These are phyloP conservation scores for Fusarium sp. DNA, from an alignment of 2,329 filamentous ascomycete species.

Conservation along the genomic window DNA sequence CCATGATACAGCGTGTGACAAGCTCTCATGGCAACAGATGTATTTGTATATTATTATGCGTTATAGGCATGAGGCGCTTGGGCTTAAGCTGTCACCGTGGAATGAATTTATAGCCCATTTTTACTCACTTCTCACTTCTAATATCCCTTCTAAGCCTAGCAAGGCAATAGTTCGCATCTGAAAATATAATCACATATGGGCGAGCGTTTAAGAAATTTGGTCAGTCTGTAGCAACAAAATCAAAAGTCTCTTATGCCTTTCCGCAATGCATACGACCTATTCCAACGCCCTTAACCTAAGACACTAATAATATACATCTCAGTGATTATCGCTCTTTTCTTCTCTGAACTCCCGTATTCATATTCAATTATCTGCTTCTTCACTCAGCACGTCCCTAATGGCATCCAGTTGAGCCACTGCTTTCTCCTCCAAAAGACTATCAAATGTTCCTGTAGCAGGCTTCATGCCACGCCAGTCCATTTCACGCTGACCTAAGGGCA, in stretches of 20 bases:
- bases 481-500: constrained; percentile 80
- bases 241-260: constrained; percentile 33
- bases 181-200: not conserved
- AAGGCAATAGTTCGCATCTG: not conserved
- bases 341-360: constrained; percentile 12
- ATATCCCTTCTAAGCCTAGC: not conserved
- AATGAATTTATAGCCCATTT: constrained; percentile 28
- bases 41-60: constrained; percentile 45
- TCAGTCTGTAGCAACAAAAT: constrained; percentile 14
- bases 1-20: constrained; percentile 25
- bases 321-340: constrained; percentile 28
- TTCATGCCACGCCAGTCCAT: constrained; percentile 68
- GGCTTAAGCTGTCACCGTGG: constrained; percentile 9
- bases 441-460: constrained; percentile 55
- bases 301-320: constrained; percentile 44
- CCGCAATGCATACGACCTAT: constrained; percentile 38
- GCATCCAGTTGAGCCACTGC: constrained; percentile 76
- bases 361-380: constrained; percentile 59
- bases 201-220: not conserved
- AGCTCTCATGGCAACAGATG: constrained; percentile 37
- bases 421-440: constrained; percentile 80
- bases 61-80: constrained; percentile 23
- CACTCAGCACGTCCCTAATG: constrained; percentile 67
- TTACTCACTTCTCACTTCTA: constrained; percentile 17
- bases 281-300: constrained; percentile 45